Percentiles rank a stretch among this genome's conserved stretches.
Conservation (phyloP, 1,284 basidiomycete genomes). For the Afroboletus lepidellus region DNA sequence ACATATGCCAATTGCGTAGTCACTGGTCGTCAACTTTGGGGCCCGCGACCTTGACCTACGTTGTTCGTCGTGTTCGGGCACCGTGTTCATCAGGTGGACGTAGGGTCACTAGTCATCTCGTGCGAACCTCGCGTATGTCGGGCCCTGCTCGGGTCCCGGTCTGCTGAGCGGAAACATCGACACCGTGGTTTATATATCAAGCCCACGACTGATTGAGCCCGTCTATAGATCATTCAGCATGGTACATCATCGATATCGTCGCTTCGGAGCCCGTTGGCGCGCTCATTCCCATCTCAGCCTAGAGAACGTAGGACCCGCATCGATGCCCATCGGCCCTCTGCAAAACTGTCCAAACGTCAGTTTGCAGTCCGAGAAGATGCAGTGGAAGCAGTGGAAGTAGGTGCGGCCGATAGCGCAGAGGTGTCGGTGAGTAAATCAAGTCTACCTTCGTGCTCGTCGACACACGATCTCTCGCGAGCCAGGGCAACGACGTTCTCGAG, state of each 20-base stretch:
- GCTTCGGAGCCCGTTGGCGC: not conserved
- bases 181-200: too few relatives aligned
- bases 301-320: slow-evolving; percentile 52
- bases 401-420: slow-evolving; percentile 30
- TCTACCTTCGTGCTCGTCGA: not conserved
- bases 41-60: slow-evolving; percentile 8
- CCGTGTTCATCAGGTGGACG: slow-evolving; percentile 21
- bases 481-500: slow-evolving; percentile 49
- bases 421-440: slow-evolving; percentile 36
- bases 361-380: slow-evolving; percentile 50
- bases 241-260: slow-evolving; percentile 16
- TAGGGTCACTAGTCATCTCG: not conserved
- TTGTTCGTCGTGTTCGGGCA: slow-evolving; percentile 14
- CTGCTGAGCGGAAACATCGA: too few relatives aligned
- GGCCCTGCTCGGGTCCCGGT: not conserved
- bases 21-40: slow-evolving; percentile 31
- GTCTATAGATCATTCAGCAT: slow-evolving; percentile 13
- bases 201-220: too few relatives aligned
- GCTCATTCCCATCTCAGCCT: slow-evolving; percentile 43
- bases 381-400: slow-evolving; percentile 49
- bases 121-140: slow-evolving; percentile 2
- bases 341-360: slow-evolving; percentile 45
- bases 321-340: slow-evolving; percentile 52
- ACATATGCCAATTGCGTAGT: slow-evolving; percentile 70
- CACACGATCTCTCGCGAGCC: not conserved